A percentile compares a stretch with the other conserved stretches of the same genome.
Evolutionary conservation across 139 green algal species (phyloP).

Genomic region (Protoeuglena noctilucae): DNA sequence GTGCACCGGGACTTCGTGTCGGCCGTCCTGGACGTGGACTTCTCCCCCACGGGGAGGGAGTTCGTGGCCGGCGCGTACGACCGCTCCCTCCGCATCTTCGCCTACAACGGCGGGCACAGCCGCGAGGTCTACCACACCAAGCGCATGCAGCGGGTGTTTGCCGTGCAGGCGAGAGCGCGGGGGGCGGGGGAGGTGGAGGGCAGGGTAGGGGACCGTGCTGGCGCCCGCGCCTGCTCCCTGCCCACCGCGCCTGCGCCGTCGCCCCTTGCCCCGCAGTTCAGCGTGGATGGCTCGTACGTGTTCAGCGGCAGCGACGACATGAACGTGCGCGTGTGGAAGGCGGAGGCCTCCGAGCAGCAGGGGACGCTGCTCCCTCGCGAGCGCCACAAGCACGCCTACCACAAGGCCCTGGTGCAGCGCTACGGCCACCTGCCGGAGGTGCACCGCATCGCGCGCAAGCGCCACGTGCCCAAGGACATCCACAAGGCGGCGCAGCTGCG

Average conservation of each 20-base stretch:
- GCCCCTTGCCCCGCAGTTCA: constrained; percentile 51
- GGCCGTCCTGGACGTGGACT: constrained; percentile 95
- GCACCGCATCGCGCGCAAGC: constrained; percentile 66
- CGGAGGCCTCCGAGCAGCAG: constrained; percentile 70
- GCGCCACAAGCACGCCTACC: constrained; percentile 61
- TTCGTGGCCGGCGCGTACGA: constrained; percentile 95
- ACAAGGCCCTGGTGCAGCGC: constrained; percentile 67
- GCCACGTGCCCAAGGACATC: constrained; percentile 70
- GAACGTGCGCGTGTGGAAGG: constrained; percentile 82
- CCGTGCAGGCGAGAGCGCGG: constrained; percentile 20
- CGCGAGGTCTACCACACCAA: constrained; percentile 84
- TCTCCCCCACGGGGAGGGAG: constrained; percentile 86
- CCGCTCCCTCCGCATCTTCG: constrained; percentile 82
- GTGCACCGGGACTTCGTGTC: constrained; percentile 91
- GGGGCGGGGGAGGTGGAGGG: too few relatives aligned
- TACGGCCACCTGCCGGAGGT: constrained; percentile 93
- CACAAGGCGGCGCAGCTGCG: constrained; percentile 68
- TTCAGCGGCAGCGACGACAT: constrained; percentile 78
- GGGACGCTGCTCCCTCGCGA: constrained; percentile 74
- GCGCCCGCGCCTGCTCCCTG: too few relatives aligned
- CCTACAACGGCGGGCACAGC: constrained; percentile 61
- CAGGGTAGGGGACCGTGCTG: too few relatives aligned
- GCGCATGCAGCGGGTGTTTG: constrained; percentile 91
- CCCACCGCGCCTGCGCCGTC: too few relatives aligned
- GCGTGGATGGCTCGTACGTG: constrained; percentile 80